Evolutionary conservation across 1,139 yeast species (phyloP).

Genomic region (Geotrichum bryndzae): DNA sequence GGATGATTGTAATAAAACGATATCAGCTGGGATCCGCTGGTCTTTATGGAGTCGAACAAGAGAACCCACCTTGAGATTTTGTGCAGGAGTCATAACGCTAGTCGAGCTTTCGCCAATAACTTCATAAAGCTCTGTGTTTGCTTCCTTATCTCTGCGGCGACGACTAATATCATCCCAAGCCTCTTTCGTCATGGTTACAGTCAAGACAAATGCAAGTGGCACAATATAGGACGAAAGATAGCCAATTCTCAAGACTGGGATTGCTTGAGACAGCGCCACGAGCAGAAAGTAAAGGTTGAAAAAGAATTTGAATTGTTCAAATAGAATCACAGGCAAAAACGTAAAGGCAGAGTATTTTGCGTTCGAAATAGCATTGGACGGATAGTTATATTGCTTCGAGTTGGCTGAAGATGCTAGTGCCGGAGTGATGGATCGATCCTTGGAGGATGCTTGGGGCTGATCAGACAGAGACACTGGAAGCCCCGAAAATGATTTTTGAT

Average conservation of each 20-base stretch:
- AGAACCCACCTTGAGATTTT: constrained; percentile 78
- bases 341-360: constrained; percentile 90
- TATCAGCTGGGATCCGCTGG: constrained; percentile 86
- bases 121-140: constrained; percentile 76
- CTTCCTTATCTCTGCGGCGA: constrained; percentile 82
- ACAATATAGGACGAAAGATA: constrained; percentile 88
- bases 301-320: constrained; percentile 94
- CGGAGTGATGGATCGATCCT: constrained; percentile 1
- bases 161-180: constrained; percentile 91
- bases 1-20: constrained; percentile 76
- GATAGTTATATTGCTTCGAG: constrained; percentile 37
- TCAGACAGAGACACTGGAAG: not conserved
- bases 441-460: not conserved
- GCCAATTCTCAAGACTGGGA: constrained; percentile 91
- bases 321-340: constrained; percentile 80
- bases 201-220: constrained; percentile 85
- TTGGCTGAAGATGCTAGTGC: not conserved
- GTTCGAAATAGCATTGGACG: constrained; percentile 82
- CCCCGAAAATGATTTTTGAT: not conserved
- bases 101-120: constrained; percentile 40
- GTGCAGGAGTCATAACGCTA: constrained; percentile 45
- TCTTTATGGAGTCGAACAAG: constrained; percentile 73
- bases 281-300: constrained; percentile 86
- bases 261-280: constrained; percentile 88
- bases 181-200: constrained; percentile 92